These are phyloP conservation scores for Tuber aestivum DNA, from an alignment of 495 filamentous ascomycete species.

Conservation along the genomic window DNA sequence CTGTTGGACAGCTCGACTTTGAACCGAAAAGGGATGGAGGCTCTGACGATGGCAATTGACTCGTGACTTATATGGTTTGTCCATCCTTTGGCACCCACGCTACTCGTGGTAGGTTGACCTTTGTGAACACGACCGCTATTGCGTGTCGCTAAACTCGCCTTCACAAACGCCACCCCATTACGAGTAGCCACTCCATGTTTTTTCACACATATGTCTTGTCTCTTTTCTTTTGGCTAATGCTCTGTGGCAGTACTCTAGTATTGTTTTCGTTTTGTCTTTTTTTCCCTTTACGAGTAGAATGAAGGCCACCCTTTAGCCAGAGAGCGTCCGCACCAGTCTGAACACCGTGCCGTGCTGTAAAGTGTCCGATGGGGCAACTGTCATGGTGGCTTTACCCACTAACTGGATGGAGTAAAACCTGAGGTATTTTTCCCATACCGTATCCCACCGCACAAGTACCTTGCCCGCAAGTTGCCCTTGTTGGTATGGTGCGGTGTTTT, in stretches of 20 bases:
- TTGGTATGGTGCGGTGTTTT: too few relatives aligned
- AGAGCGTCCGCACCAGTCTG: background rate
- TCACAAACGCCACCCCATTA: background rate
- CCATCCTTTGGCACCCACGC: background rate
- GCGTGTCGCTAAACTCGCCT: too few relatives aligned
- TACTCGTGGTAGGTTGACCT: too few relatives aligned
- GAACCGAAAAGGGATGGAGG: conserved; percentile 33
- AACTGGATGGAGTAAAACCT: background rate
- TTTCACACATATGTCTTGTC: background rate
- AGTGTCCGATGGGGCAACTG: too few relatives aligned
- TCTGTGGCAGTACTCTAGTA: background rate
- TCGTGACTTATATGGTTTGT: background rate
- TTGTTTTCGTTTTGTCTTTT: background rate
- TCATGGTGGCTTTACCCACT: background rate
- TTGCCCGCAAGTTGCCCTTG: too few relatives aligned
- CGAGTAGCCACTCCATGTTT: background rate
- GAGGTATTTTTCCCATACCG: background rate
- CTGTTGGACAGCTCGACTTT: conserved; percentile 33
- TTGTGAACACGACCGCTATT: too few relatives aligned
- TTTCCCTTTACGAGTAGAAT: background rate
- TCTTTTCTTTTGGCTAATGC: background rate
- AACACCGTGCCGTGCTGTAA: background rate
- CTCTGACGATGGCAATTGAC: background rate
- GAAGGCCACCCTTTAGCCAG: background rate
- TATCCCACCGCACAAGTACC: background rate